A percentile compares a stretch with the other conserved stretches of the same genome.
phyloP scores from a whole-genome alignment of 2,329 filamentous ascomycete genomes.

The Thielaviopsis musarum region DNA sequence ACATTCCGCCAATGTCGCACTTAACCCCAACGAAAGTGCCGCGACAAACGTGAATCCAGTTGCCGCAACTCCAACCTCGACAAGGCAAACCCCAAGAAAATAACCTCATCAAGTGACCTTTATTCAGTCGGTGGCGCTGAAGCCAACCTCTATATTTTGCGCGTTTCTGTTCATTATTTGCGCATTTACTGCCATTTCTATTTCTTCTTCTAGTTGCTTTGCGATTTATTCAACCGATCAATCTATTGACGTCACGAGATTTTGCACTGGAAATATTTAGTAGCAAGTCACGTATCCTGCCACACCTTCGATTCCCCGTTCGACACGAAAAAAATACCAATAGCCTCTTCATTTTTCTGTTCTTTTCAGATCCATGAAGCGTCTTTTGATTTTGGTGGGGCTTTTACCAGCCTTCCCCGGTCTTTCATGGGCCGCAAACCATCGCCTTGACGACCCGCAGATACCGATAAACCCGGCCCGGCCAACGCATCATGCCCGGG shows the following conservation, averaged over 20 bases:
- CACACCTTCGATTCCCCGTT: background rate
- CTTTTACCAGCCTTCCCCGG: slow-evolving; percentile 1
- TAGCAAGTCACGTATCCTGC: background rate
- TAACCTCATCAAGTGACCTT: background rate
- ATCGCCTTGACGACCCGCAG: background rate
- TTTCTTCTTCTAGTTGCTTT: background rate
- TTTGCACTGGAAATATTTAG: background rate
- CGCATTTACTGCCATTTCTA: background rate
- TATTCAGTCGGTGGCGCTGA: background rate
- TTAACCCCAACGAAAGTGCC: slow-evolving; percentile 2
- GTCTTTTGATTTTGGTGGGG: background rate
- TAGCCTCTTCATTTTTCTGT: background rate
- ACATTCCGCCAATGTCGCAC: background rate
- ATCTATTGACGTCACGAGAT: background rate
- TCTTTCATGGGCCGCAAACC: background rate
- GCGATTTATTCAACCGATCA: background rate
- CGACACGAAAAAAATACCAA: background rate
- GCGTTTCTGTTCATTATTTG: background rate
- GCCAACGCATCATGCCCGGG: background rate
- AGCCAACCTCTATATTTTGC: background rate
- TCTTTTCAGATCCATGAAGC: slow-evolving; percentile 2
- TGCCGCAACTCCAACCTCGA: background rate
- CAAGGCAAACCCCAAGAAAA: background rate
- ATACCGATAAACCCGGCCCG: background rate
- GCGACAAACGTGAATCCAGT: slow-evolving; percentile 2